Conservation (phyloP, 129 eudicot species). For the Flaveria brownii region DNA sequence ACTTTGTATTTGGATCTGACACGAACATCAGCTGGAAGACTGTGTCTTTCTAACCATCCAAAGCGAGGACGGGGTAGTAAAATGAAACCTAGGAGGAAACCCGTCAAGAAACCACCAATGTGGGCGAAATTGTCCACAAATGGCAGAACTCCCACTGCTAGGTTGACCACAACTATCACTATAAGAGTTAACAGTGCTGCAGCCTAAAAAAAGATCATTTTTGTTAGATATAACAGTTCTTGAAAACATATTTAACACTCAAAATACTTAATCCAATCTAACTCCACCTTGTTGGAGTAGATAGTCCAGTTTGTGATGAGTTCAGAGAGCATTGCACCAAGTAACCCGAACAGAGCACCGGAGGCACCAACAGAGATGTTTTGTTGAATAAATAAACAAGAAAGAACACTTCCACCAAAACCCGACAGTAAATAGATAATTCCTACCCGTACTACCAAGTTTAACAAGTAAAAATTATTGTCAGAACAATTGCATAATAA, state of each 20-base stretch:
- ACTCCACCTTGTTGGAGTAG: slow-evolving; percentile 72
- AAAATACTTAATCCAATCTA: neutral
- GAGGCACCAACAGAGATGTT: slow-evolving; percentile 90
- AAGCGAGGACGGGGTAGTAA: slow-evolving; percentile 71
- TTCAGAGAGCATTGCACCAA: slow-evolving; percentile 94
- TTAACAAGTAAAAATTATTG: neutral
- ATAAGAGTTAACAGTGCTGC: slow-evolving; percentile 69
- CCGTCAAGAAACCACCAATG: slow-evolving; percentile 78
- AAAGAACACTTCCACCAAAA: slow-evolving; percentile 78
- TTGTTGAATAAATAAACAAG: slow-evolving; percentile 52
- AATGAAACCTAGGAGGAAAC: slow-evolving; percentile 71
- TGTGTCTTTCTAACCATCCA: slow-evolving; percentile 68
- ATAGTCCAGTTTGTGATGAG: slow-evolving; percentile 84
- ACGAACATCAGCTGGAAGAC: slow-evolving; percentile 61
- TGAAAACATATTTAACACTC: neutral
- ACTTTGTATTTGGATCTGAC: slow-evolving; percentile 67
- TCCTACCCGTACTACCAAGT: slow-evolving; percentile 70
- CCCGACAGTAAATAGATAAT: slow-evolving; percentile 74
- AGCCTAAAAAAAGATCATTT: slow-evolving; percentile 38
- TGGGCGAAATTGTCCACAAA: slow-evolving; percentile 76
- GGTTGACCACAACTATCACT: slow-evolving; percentile 53
- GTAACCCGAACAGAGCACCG: slow-evolving; percentile 90
- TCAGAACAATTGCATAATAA: neutral
- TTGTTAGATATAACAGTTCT: neutral
- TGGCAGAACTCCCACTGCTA: slow-evolving; percentile 75